Base-by-base conservation (phyloP, 768 basidiomycete genomes). In the Paxillus involutus region DNA sequence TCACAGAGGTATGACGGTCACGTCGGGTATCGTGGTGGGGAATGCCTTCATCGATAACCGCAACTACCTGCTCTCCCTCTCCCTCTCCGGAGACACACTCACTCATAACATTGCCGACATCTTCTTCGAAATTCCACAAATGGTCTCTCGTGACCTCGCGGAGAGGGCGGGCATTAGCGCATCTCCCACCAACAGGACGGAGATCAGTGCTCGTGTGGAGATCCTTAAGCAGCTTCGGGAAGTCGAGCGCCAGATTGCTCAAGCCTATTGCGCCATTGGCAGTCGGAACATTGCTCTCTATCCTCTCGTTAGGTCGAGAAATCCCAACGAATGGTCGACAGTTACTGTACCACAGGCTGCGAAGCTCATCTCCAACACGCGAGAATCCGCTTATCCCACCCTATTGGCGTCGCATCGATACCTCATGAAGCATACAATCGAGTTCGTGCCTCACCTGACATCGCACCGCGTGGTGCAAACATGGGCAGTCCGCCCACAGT, bases 401-500 rank as follows among this genome's bases (percentile, higher is more conserved):
- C 67, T 70, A 41, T 59, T 81, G 32, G 79, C 77, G 13, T 63
- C 83, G 0, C 90, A 94, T 69, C 82, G 81, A 55, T 79, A 80
- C 58, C 72, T 94, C 58, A 83, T 91, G 79, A 66, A 73, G 7
- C 63, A 78, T 17, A 62, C 80, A 2, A 43, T 73, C 9, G 71
- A 80, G 35, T 95, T 85, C 59, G 65, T 84, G 16, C 79, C 84
- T 4, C 69, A 79, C 19, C 63, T 70, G 11, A 59, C 69, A 42
- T 61, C 69, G 24, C 86, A 86, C 63, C 68, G 79, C 24, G 57
- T 69, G 19, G 70, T 71, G 4, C 82, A 84, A 53, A 69, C 59
- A 1, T 88, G 92, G 70, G 60, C 74, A 41, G 80, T 94, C 30
- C 84, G 91, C 2, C 88, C 91, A 0, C 66, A 69, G 44, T 67